Conservation (phyloP, 306 rosid species). For the Glycine latifolia region DNA sequence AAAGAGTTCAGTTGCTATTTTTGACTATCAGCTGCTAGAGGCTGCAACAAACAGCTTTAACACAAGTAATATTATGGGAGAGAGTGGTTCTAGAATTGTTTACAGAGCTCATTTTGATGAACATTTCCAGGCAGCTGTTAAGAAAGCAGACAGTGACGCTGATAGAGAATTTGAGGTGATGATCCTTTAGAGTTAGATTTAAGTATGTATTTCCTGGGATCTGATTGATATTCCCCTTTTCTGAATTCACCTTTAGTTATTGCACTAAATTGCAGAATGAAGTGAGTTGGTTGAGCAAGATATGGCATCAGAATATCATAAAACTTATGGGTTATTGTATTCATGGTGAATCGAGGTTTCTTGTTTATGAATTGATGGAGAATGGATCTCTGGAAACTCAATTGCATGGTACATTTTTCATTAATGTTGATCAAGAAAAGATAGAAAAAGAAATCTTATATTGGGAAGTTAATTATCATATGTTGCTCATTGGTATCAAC, state of each 20-base stretch:
- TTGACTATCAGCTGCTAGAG: constrained; percentile 76
- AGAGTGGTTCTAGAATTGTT: constrained; percentile 65
- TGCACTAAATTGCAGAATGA: constrained; percentile 74
- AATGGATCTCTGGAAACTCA: constrained; percentile 81
- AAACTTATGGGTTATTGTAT: constrained; percentile 83
- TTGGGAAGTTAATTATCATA: constrained; percentile 29
- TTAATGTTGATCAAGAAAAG: constrained; percentile 29
- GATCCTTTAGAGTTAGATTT: constrained; percentile 31
- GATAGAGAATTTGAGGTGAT: constrained; percentile 82
- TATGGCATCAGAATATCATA: constrained; percentile 80
- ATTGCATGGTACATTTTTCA: constrained; percentile 63
- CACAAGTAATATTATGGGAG: constrained; percentile 64
- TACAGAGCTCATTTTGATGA: constrained; percentile 79
- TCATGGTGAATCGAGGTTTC: constrained; percentile 76
- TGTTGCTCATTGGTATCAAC: constrained; percentile 37
- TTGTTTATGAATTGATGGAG: constrained; percentile 81
- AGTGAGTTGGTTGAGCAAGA: constrained; percentile 83
- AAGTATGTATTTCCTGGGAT: constrained; percentile 27
- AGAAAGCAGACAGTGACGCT: constrained; percentile 69
- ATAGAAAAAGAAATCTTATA: not conserved
- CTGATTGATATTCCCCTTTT: constrained; percentile 17
- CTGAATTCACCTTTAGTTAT: constrained; percentile 42
- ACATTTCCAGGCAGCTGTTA: constrained; percentile 72
- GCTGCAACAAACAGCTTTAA: constrained; percentile 77
- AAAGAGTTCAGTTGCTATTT: constrained; percentile 68